Evolutionary conservation across 805 yeast species (phyloP), one percentile per base, ranked within the genome.

Genomic region (Starmerella tilneyi): DNA sequence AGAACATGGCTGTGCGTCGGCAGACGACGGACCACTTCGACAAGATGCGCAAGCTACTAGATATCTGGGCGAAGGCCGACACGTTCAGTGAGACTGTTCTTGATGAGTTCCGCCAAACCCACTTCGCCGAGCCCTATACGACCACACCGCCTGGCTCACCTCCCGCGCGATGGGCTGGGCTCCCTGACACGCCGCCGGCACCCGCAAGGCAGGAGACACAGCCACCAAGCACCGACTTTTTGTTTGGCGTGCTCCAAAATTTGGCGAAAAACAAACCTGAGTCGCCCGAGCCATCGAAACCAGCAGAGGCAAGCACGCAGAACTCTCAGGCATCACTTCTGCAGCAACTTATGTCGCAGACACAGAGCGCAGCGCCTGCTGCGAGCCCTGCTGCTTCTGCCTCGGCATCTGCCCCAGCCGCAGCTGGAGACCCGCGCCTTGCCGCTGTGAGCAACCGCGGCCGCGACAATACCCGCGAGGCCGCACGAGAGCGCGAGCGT

Each of bases 61-160:
- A 84, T 52, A 88, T 92, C 57, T 92, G 98, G 98, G 84, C 78
- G 54, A 78, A 84, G 52, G 81, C 86, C 29, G 77, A 76, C 34
- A 81, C 95, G 13, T 89, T 92, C 65, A 69, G 70, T 45, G 73
- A 74, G 34, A 69, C 70, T 32, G 65, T 71, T 26, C 67, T 92
- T 45, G 63, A 70, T 36, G 60, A 71, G 16, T 72, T 84, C 47
- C 74, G 79, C 59, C 63, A 69, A 11, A 78, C 74, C 58, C 74
- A 74, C 61, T 81, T 80, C 57, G 52, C 52, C 21, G 56, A 57
- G 15, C 60, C 57, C 17, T 58, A 55, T 41, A 67, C 85, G 13
- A 72, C 78, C 9, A 80, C 94, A 4, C 89, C 92, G 30, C 81
- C 81, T 2, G 81, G 56, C 17, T 73, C 82, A 13, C 82, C 82